These are phyloP conservation scores for Verticillium isaacii DNA, from an alignment of 2,329 filamentous ascomycete genomes.

Conservation along the genomic window DNA sequence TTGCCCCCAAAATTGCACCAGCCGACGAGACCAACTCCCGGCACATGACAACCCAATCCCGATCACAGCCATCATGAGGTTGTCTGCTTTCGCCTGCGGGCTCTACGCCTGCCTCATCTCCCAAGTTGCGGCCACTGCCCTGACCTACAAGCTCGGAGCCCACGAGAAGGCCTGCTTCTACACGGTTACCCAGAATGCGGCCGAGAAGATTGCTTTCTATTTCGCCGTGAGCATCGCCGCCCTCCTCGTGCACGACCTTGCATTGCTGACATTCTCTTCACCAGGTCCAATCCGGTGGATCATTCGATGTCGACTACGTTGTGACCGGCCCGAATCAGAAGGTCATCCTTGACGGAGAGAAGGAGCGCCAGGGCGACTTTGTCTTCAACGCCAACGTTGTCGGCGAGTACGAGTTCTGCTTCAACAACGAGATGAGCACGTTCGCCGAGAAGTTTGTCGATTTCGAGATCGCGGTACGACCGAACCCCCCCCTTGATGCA, in stretches of 20 bases:
- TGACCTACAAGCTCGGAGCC: conserved; percentile 87
- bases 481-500: conserved; percentile 6
- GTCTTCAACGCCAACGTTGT: conserved; percentile 87
- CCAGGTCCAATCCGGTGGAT: conserved; percentile 95
- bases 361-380: conserved; percentile 94
- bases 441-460: conserved; percentile 97
- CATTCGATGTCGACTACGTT: conserved; percentile 93
- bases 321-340: conserved; percentile 79
- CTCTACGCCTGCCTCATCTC: conserved; percentile 68
- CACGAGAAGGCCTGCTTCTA: conserved; percentile 98
- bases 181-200: conserved; percentile 68
- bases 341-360: conserved; percentile 77
- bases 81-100: conserved; percentile 56
- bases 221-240: conserved; percentile 70
- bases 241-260: conserved; percentile 9
- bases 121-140: conserved; percentile 75
- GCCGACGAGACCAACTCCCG: not conserved
- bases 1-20: not conserved
- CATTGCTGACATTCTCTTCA: not conserved
- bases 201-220: conserved; percentile 94
- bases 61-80: conserved; percentile 53
- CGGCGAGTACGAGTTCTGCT: conserved; percentile 96
- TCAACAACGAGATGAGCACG: conserved; percentile 97
- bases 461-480: conserved; percentile 86
- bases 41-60: not conserved